Conservation (phyloP, 2,329 filamentous ascomycete genomes). For the Colletotrichum filicis region DNA sequence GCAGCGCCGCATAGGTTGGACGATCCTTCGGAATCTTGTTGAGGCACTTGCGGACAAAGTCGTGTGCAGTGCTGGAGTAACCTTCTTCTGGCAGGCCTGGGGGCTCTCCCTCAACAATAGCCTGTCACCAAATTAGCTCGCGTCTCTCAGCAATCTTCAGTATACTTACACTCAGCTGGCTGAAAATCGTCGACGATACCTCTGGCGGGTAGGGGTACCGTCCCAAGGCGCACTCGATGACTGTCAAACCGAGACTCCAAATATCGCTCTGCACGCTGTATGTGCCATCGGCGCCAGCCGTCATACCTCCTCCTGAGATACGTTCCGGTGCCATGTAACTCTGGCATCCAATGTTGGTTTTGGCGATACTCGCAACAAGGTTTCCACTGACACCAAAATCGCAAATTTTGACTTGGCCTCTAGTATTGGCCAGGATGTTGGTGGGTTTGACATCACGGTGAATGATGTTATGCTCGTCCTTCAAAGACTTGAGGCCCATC, state of each 20-base stretch:
- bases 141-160: background rate
- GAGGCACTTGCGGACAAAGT: conserved; percentile 90
- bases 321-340: conserved; percentile 99
- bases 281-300: conserved; percentile 80
- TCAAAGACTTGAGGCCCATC: conserved; percentile 90
- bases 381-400: conserved; percentile 98
- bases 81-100: conserved; percentile 83
- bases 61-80: conserved; percentile 82
- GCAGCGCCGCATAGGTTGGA: conserved; percentile 92
- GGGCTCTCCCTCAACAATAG: conserved; percentile 97
- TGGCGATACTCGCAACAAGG: conserved; percentile 95
- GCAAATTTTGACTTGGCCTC: conserved; percentile 95
- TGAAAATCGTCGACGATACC: conserved; percentile 98
- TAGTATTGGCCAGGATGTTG: conserved; percentile 93
- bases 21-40: conserved; percentile 92
- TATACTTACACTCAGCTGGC: conserved; percentile 87
- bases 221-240: conserved; percentile 96
- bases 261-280: conserved; percentile 99
- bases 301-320: conserved; percentile 87
- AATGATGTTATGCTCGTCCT: conserved; percentile 99
- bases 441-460: conserved; percentile 98
- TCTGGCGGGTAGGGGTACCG: conserved; percentile 97
- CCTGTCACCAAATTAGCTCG: conserved; percentile 63
- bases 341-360: conserved; percentile 98
- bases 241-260: conserved; percentile 93